Base-by-base conservation (phyloP, 2,329 filamentous ascomycete species). In the Aspergillus glaucus region DNA sequence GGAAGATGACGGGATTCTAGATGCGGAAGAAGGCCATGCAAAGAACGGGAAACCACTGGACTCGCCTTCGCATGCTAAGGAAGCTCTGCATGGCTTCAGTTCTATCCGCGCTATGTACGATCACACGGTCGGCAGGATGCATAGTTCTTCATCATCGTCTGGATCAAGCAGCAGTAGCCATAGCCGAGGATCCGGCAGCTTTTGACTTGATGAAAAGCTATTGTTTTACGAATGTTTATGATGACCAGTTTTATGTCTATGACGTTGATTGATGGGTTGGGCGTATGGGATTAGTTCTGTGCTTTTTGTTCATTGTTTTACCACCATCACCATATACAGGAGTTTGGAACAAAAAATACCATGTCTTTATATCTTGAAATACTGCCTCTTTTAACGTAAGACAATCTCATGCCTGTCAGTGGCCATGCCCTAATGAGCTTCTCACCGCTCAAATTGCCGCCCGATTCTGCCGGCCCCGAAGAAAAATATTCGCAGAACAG, bases 121-220 rank as follows among this genome's bases (percentile, higher is more conserved):
- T 3, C 63, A 66, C 32, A 14, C 21, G 66, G 70, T 17, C 72
- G 73, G 51, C 64, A 70, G 52, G 65, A 58, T 4, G 51, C 49
- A n/a, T 9, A 30, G 28, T n/a, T 32, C 28, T 22, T 34, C 37
- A 12, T 40, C 37, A 40, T 40, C 37, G 15, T 40, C 37, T 3
- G 19, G 37, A 15, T 37, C 34, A 7, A 37, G 17, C 34, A 37
- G 34, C 34, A 37, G 34, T 3, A 22, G 17, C 37, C 17, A 40
- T 19, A 40, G 10, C 19, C 6, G 17, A 17, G 8, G 19, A 40
- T 14, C 15, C 15, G 3, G 9, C 17, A 12, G 4, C 17, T 19
- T 10, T 10, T 10, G 15, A 17, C 37, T 14, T 7, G 34, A 37
- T 19, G 10, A 30, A 30, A 30, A 30, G 26, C 26, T 30, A 12